Evolutionary conservation across 2,329 filamentous ascomycete genomes (phyloP), one percentile per base, ranked within the genome.

Genomic region (Colletotrichum sp.): DNA sequence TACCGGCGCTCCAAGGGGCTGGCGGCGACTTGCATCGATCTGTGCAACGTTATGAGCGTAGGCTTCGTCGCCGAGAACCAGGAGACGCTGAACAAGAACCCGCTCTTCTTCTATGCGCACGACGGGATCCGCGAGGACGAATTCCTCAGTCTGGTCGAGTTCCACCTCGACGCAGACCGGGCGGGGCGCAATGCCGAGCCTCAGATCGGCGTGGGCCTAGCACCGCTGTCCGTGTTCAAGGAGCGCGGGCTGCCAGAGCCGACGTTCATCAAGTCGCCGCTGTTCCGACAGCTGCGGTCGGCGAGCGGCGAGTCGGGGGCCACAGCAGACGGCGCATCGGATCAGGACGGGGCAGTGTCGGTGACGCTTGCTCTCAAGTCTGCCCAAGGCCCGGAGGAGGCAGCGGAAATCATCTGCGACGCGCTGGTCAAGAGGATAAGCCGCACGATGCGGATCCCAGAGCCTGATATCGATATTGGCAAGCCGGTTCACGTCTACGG

Each of bases 71-170:
- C 69, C 16, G 69, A 71, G 44, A 44, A 39, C 4, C 36, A 39
- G 13, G 30, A 32, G 30, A 39, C 60, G 8, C 82, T 2, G 52
- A 39, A 55, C 34, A 57, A 62, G 16, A 24, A 69, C 24, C 67
- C 57, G 57, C 57, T 62, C 28, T 62, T 62, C 57, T 62, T 62
- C 57, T 62, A 0, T 9, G 66, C 66, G 18, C 28, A 49, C 49
- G 49, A 57, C 9, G 28, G 49, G 2, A 36, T 62, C 6, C 57
- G 57, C 28, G 57, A 62, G 57, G 57, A 62, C 28, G 57, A 62
- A n/a, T 62, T 85, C 66, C 66, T 68, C 66, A 60, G 52, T 9
- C 10, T 68, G 16, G 16, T 68, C 12, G 66, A 68, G 28, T 68
- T 68, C 52, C 66, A 68, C 49, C 66, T 68, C 66, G 66, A 68